Evolutionary conservation across 2,329 filamentous ascomycete species (phyloP), one percentile per base, ranked within the genome.

Genomic region (Epicoccum sorghinum): DNA sequence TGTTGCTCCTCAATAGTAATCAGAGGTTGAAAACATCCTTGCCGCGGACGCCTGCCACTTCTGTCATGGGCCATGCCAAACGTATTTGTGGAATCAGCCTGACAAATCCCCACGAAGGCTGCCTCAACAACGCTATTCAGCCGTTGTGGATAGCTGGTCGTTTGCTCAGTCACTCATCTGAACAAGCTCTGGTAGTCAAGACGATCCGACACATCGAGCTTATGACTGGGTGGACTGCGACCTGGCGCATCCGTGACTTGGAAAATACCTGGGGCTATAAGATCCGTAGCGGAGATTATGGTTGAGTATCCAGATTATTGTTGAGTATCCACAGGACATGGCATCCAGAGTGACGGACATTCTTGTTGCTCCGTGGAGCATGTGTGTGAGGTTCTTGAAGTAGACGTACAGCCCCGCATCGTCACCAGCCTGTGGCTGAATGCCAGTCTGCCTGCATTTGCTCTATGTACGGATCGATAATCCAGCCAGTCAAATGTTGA

Each of bases 71-170:
- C 82, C 83, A 86, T 59, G 83, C 82, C 1, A 78, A 80, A 52
- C 76, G 79, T 12, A 78, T 85, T 29, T 84, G 82, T 52, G 83
- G 82, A 2, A 85, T 85, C 22, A 83, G 82, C 0, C 61, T 82
- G 10, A 78, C 82, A 3, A 86, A 86, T 52, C 79, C 78, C 4
- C 82, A 86, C 52, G 76, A 80, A 9, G 83, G 82, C 3, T 83
- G 80, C 56, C 62, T 84, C 30, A 85, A 82, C 56, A 85, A 86
- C 61, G 81, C 82, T 3, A 82, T 85, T 4, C 83, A 85, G 57
- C 83, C 83, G 1, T 71, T 85, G 0, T 85, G 81, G 79, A 75
- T 86, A 10, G 83, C 83, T 0, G 83, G 82, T 0, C 75, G 78
- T 32, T 67, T 84, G 0, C 75, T 86, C 37, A 84, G 79, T 48